These are phyloP conservation scores for Eucalyptus cloeziana DNA, from an alignment of 345 rosid genomes.

Conservation along the genomic window DNA sequence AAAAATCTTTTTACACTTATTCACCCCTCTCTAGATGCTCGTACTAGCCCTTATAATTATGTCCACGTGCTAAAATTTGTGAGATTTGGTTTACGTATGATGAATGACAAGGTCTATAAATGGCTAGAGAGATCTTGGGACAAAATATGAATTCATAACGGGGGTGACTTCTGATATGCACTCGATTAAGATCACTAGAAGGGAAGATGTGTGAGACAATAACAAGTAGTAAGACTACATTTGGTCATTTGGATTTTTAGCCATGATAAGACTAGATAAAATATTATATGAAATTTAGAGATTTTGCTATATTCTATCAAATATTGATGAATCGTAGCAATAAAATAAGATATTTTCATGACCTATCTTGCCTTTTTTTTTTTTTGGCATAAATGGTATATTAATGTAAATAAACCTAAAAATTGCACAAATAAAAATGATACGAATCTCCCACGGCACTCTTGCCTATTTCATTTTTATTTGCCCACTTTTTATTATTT, in stretches of 20 bases:
- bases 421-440: too few species aligned
- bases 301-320: not conserved
- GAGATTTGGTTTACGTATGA: too few species aligned
- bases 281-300: too few species aligned
- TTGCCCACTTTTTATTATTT: not conserved
- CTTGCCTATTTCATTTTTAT: not conserved
- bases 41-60: too few species aligned
- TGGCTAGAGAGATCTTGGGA: not conserved
- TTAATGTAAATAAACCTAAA: not conserved
- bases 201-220: too few species aligned
- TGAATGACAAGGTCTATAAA: not conserved
- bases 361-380: not conserved
- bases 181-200: not conserved
- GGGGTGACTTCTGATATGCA: not conserved
- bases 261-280: too few species aligned
- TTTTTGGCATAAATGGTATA: not conserved
- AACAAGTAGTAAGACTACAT: too few species aligned
- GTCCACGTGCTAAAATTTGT: not conserved
- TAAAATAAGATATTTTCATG: not conserved
- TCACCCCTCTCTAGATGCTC: too few species aligned
- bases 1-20: too few species aligned
- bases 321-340: not conserved
- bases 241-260: too few species aligned
- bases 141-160: not conserved
- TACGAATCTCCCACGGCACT: not conserved